Evolutionary conservation across 1,284 basidiomycete genomes (phyloP).

Genomic region (Stygiomarasmius scandens): DNA sequence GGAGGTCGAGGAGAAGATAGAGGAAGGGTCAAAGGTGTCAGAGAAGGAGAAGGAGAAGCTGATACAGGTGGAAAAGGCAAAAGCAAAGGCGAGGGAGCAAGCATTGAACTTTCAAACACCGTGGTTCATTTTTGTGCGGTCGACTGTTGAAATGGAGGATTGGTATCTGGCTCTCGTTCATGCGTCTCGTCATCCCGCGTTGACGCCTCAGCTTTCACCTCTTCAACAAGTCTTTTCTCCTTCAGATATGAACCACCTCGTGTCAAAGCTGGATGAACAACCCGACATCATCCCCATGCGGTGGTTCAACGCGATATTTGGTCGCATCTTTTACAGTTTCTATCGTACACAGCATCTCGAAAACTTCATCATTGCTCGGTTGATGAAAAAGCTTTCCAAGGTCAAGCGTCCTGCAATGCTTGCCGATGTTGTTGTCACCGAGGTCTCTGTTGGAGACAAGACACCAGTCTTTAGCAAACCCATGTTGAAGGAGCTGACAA

Average conservation of each 20-base stretch:
- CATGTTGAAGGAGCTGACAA: slow-evolving; percentile 95
- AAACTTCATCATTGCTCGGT: slow-evolving; percentile 80
- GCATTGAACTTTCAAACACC: slow-evolving; percentile 58
- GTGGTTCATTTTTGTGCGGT: slow-evolving; percentile 90
- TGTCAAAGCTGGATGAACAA: slow-evolving; percentile 85
- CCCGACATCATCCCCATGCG: slow-evolving; percentile 95
- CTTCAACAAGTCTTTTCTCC: slow-evolving; percentile 70
- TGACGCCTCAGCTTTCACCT: slow-evolving; percentile 57
- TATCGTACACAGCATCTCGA: slow-evolving; percentile 86
- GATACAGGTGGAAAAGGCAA: slow-evolving; percentile 46
- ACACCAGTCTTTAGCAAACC: slow-evolving; percentile 89
- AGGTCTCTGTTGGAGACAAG: slow-evolving; percentile 86
- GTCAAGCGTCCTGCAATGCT: slow-evolving; percentile 89
- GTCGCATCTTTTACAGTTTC: slow-evolving; percentile 90
- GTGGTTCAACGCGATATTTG: slow-evolving; percentile 94
- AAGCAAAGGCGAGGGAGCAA: slow-evolving; percentile 51
- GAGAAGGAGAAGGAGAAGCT: slow-evolving; percentile 48
- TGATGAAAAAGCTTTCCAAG: slow-evolving; percentile 93
- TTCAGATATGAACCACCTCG: slow-evolving; percentile 83
- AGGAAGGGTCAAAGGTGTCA: slow-evolving; percentile 42
- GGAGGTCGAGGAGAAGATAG: slow-evolving; percentile 41
- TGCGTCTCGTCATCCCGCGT: slow-evolving; percentile 62
- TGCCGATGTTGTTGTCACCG: slow-evolving; percentile 82
- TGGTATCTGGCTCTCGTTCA: slow-evolving; percentile 93
- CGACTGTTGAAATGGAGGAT: slow-evolving; percentile 89